Conservation (phyloP, 2,329 filamentous ascomycete genomes). For the Lachnellula occidentalis region DNA sequence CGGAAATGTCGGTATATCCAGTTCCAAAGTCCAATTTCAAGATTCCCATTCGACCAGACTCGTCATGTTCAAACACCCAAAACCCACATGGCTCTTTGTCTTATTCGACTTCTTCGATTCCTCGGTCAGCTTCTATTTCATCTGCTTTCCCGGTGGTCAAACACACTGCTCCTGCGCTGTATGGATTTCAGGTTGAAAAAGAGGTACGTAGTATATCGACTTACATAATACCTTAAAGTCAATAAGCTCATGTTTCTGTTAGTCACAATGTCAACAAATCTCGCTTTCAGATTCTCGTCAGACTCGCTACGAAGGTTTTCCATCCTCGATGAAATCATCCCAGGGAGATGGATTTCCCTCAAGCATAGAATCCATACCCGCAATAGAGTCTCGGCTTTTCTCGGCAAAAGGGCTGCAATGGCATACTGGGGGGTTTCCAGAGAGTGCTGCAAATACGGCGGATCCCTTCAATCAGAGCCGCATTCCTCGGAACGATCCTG, state of each 20-base stretch:
- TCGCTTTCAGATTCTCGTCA: not conserved
- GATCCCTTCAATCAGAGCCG: not conserved
- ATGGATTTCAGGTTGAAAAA: constrained; percentile 16
- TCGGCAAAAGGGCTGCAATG: not conserved
- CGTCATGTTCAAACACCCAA: constrained; percentile 4
- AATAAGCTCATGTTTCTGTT: too few species aligned
- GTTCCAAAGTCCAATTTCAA: constrained; percentile 15
- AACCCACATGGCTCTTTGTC: constrained; percentile 2
- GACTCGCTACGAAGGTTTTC: not conserved
- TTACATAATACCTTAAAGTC: too few species aligned
- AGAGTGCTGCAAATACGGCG: not conserved
- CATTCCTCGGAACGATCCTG: not conserved
- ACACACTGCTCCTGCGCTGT: constrained; percentile 5
- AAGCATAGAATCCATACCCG: not conserved
- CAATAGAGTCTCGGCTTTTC: not conserved
- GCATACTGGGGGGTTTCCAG: not conserved
- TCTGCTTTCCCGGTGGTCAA: not conserved
- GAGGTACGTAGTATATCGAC: constrained; percentile 11
- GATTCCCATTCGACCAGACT: constrained; percentile 13
- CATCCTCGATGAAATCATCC: not conserved
- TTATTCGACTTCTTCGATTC: not conserved
- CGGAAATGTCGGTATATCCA: not conserved
- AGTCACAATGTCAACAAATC: not conserved
- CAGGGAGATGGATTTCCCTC: not conserved
- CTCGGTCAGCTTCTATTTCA: constrained; percentile 9